Evolutionary conservation across 331 rosid species (phyloP), one percentile per base, ranked within the genome.

Genomic region (Malus hybrid): DNA sequence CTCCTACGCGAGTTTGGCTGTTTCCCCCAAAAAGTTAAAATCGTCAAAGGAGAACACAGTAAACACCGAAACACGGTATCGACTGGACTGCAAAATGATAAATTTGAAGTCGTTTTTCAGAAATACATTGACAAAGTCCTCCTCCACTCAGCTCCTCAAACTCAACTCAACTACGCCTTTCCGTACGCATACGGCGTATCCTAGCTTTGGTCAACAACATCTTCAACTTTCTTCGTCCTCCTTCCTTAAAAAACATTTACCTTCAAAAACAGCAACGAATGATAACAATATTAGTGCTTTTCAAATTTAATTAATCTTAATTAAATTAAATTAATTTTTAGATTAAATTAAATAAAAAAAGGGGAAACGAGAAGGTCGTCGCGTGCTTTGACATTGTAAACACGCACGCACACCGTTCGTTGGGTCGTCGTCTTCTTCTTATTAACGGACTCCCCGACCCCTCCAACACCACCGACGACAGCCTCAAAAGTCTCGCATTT

Each of bases 131-230:
- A 72, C 66, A 24, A 72, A 72, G 76, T 72, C 67, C 4, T 65
- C 46, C 16, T 66, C 67, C 0, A 14, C 3, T 52, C 57, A 16
- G 57, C 57, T 52, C n/a, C n/a, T 50, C 10, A 6, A 28, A 13
- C 20, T 20, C 11, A 42, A 5, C 34, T 65, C 67, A 66, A 46
- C 57, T 10, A 31, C 24, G 63, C 78, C 70, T 12, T 74, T 70
- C 64, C 56, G 44, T 32, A 57, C 60, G 64, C 56, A 79, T 67
- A 67, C 64, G 74, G 70, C 61, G 69, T 6, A 50, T 52, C 13
- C 6, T n/a, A 73, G 70, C 57, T 73, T 13, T 64, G 28, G 72
- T 78, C 67, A 78, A 34, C 77, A 52, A 34, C 77, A 52, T 16
- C 3, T 20, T 33, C 0, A 54, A 24, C 28, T 20, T 57, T 56